Conservation (phyloP, 306 rosid genomes). For the Alnus glutinosa region DNA sequence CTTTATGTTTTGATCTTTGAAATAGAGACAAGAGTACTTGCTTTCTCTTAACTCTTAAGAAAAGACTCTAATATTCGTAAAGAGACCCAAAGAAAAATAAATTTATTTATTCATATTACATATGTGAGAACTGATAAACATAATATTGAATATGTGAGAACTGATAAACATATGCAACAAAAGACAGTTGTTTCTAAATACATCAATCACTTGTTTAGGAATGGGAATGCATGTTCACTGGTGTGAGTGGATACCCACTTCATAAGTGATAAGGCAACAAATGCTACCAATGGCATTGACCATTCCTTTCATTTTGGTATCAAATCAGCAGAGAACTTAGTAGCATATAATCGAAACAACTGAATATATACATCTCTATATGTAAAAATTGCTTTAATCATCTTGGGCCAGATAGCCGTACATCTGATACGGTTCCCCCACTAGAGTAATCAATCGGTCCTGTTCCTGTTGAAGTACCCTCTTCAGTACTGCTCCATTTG, state of each 20-base stretch:
- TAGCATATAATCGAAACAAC: neutral
- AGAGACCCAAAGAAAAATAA: no score
- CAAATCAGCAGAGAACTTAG: neutral
- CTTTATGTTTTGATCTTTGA: no score
- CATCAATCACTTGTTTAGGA: neutral
- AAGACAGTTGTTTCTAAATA: no score
- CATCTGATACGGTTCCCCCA: slow-evolving; percentile 27
- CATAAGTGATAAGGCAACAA: neutral
- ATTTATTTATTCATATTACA: no score
- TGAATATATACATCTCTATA: neutral
- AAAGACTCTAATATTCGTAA: no score
- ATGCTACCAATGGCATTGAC: neutral
- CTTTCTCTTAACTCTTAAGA: no score
- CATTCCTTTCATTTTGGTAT: neutral
- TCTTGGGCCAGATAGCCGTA: slow-evolving; percentile 40
- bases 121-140: no score
- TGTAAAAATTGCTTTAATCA: slow-evolving; percentile 11
- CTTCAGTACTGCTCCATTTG: slow-evolving; percentile 37
- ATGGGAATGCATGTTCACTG: neutral
- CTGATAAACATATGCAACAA: no score
- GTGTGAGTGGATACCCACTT: neutral
- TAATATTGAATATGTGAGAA: no score
- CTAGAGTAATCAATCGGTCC: slow-evolving; percentile 17
- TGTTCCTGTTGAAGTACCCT: slow-evolving; percentile 16
- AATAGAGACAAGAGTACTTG: no score